Base-by-base conservation (phyloP, 805 yeast genomes). In the Sungouiozyma ichnusensis region DNA sequence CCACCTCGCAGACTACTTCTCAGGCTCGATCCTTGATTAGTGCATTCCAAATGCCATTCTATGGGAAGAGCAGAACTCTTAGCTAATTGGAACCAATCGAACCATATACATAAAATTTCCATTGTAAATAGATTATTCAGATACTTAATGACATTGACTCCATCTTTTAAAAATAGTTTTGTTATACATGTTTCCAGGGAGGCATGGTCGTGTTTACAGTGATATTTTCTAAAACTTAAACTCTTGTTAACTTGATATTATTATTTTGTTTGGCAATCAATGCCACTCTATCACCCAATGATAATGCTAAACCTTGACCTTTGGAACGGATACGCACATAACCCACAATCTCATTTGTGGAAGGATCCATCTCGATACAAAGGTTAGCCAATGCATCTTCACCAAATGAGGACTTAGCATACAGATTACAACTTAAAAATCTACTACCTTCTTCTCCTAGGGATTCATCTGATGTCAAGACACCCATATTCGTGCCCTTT, bases 311-410 rank as follows among this genome's bases (percentile, higher is more conserved):
- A 4, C 98, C 98, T 70, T 94, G 97, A 17, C 97, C 95, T 74
- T 90, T 88, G 15, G 97, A 83, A 66, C 99, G 79, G 55, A 92
- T 88, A 67, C 98, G 79, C 37, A 88, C 95, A 58, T 88, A 95
- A 7, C 99, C 99, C 45, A 84, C 76, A 43, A 87, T 80, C 41
- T 81, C 79, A 9, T 90, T 88, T 1, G 60, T 50, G 44, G 72
- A 73, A 8, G 75, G 67, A 48, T 78, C 77, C 65, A 79, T 80
- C 64, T 94, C 98, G 57, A 92, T 83, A 67, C 95, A 85, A 63
- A 92, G 68, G 59, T 94, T 92, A 43, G 97, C 97, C 57, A 92
- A 72, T 0, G 97, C 97, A 60, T 90, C 97, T 66, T 92, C 99
- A 37, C 98, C 98, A 63, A 92, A 92, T 13, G 94, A 79, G 6